Percentiles rank a stretch among this genome's conserved stretches.
Evolutionary conservation across 352 stramenopile genomes (phyloP).

Genomic region (Pythium brassicae): DNA sequence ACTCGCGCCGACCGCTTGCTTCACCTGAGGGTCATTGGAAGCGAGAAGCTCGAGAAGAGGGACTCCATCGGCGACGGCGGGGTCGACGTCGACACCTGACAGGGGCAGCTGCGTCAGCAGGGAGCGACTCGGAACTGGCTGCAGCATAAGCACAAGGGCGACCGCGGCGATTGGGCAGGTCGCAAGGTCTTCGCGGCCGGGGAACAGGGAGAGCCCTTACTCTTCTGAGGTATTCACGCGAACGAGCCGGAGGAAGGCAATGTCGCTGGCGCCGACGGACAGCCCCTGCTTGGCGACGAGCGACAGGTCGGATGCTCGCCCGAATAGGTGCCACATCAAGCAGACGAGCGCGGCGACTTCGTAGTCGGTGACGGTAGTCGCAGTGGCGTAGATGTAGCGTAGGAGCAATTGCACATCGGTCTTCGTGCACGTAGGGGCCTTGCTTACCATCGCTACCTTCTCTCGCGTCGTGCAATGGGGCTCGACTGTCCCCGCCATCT

Average conservation of each 20-base stretch:
- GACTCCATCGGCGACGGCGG: not conserved
- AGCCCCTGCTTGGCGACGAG: slow-evolving; percentile 23
- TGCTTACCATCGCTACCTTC: slow-evolving; percentile 19
- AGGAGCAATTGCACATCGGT: slow-evolving; percentile 15
- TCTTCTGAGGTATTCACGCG: slow-evolving; percentile 25
- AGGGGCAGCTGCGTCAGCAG: slow-evolving; percentile 16
- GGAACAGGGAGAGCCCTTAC: slow-evolving; percentile 24
- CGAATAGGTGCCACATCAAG: slow-evolving; percentile 35
- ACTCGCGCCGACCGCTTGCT: no score
- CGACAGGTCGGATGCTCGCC: slow-evolving; percentile 21
- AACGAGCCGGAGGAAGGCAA: slow-evolving; percentile 24
- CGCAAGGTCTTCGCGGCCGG: slow-evolving; percentile 7
- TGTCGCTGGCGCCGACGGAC: slow-evolving; percentile 10
- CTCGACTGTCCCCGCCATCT: not conserved
- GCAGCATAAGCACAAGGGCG: slow-evolving; percentile 14
- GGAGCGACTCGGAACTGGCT: slow-evolving; percentile 7
- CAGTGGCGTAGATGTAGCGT: slow-evolving; percentile 19
- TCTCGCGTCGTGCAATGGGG: slow-evolving; percentile 16
- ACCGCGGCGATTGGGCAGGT: slow-evolving; percentile 21
- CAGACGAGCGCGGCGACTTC: slow-evolving; percentile 24
- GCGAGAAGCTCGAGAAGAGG: not conserved
- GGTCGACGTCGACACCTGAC: not conserved
- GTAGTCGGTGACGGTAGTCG: slow-evolving; percentile 17
- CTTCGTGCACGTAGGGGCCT: slow-evolving; percentile 28
- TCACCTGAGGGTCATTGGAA: no score